Evolutionary conservation across 2,329 filamentous ascomycete species (phyloP).

Genomic region (Pestalotiopsis sp.): DNA sequence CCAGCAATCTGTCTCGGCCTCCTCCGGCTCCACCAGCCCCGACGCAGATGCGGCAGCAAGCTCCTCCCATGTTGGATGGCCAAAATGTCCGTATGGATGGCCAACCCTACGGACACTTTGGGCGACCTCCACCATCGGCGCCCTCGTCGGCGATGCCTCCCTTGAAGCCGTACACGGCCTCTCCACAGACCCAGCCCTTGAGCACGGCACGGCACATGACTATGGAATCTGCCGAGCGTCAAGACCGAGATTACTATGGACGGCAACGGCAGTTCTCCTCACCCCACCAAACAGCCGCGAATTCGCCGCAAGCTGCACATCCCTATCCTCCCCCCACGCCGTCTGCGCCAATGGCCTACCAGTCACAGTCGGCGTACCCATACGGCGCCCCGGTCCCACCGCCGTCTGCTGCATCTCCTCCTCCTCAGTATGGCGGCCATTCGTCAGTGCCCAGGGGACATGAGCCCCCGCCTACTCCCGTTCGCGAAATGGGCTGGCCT

Average conservation of each 20-base stretch:
- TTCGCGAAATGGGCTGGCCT: slow-evolving; percentile 29
- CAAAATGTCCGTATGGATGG: slow-evolving; percentile 32
- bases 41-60: slow-evolving; percentile 48
- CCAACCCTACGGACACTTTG: slow-evolving; percentile 47
- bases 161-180: slow-evolving; percentile 54
- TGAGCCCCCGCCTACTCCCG: slow-evolving; percentile 36
- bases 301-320: slow-evolving; percentile 47
- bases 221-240: slow-evolving; percentile 37
- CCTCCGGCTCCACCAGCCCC: slow-evolving; percentile 40
- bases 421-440: slow-evolving; percentile 55
- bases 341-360: slow-evolving; percentile 39
- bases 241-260: slow-evolving; percentile 50
- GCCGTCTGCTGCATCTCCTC: slow-evolving; percentile 47
- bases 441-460: slow-evolving; percentile 42
- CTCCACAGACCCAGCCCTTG: slow-evolving; percentile 50
- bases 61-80: slow-evolving; percentile 32
- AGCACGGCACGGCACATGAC: slow-evolving; percentile 45
- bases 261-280: slow-evolving; percentile 33
- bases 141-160: slow-evolving; percentile 54
- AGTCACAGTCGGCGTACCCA: slow-evolving; percentile 44
- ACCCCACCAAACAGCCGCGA: slow-evolving; percentile 36
- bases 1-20: slow-evolving; percentile 39
- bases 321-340: slow-evolving; percentile 44
- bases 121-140: slow-evolving; percentile 36
- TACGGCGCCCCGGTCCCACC: slow-evolving; percentile 41